These are phyloP conservation scores for Parachaetomium inaequale DNA, from an alignment of 495 filamentous ascomycete genomes.

Conservation along the genomic window DNA sequence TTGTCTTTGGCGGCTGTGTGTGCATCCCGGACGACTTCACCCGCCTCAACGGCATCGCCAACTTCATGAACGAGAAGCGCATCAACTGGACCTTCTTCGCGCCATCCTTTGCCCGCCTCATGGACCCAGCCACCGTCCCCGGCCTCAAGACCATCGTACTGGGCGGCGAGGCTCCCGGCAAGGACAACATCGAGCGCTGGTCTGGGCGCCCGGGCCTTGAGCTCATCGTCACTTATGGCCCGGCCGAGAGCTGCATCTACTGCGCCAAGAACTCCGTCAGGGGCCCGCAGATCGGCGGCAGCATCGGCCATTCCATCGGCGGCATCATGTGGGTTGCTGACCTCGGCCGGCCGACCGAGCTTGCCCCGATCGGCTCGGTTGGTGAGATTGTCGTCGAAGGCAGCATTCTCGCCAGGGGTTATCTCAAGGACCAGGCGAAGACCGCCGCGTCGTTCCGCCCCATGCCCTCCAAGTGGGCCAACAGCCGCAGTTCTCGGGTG, in stretches of 20 bases:
- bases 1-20: slow-evolving; percentile 42
- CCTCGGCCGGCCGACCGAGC: slow-evolving; percentile 24
- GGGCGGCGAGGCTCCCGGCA: slow-evolving; percentile 26
- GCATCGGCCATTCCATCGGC: slow-evolving; percentile 21
- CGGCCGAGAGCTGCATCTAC: slow-evolving; percentile 43
- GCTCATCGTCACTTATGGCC: slow-evolving; percentile 52
- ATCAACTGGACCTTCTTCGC: slow-evolving; percentile 26
- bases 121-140: slow-evolving; percentile 20
- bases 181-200: slow-evolving; percentile 19
- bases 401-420: slow-evolving; percentile 31
- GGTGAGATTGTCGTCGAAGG: slow-evolving; percentile 50
- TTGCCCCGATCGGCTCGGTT: slow-evolving; percentile 41
- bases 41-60: slow-evolving; percentile 25
- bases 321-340: slow-evolving; percentile 28
- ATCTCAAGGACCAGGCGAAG: slow-evolving; percentile 21
- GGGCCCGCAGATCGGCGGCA: slow-evolving; percentile 10
- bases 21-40: slow-evolving; percentile 34
- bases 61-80: slow-evolving; percentile 25
- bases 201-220: slow-evolving; percentile 31
- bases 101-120: slow-evolving; percentile 20
- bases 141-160: slow-evolving; percentile 24
- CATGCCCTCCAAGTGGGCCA: slow-evolving; percentile 5
- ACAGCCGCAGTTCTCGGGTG: slow-evolving; percentile 23
- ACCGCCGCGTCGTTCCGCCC: slow-evolving; percentile 28
- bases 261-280: neutral